Base-by-base conservation (phyloP, 352 stramenopile species). In the Phytophthora rubi region DNA sequence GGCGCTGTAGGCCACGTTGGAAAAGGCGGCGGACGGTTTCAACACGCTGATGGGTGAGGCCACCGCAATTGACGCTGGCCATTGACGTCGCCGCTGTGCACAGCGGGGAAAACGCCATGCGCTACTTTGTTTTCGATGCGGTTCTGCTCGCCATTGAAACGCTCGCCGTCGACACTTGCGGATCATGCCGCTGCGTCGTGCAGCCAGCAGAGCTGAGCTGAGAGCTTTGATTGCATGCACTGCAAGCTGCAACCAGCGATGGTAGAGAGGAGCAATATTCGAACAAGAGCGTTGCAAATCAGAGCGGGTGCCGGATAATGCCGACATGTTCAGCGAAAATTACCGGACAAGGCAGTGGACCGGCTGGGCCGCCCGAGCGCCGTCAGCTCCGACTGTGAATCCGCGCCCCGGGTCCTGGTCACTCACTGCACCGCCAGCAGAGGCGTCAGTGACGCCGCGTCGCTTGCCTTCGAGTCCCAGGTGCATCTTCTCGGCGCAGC, bases 201-300 rank as follows among this genome's bases (percentile, higher is more conserved):
- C 42, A 6, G 42, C 5, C 13, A 48, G 42, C 42, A 7, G 42
- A 48, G 42, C 42, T 15, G 15, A 15, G 18, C 18, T 21, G 18
- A 21, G 18, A 21, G 16, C 42, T 23, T 16, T 30, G 26, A 30
- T 30, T 30, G 35, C 33, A 16, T n/a, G 42, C 42, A 48, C 35
- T 44, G 35, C 35, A 44, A 44, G 8, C 35, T 44, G 35, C 35
- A 44, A 44, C 35, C 35, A 44, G 42, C 65, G 33, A 63, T 57
- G 58, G 59, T 69, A 59, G 66, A 69, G 59, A 32, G 51, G 16
- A 42, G 33, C n/a, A 32, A 18, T 70, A 77, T 65, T 60, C 28
- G 59, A 73, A 70, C 49, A 59, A 71, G 18, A 75, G 16, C 33
- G 49, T 13, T 47, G 61, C 33, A 64, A 62, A 73, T 63, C 58